Conservation (phyloP, 345 rosid species). For the Excoecaria cochinchinensis region DNA sequence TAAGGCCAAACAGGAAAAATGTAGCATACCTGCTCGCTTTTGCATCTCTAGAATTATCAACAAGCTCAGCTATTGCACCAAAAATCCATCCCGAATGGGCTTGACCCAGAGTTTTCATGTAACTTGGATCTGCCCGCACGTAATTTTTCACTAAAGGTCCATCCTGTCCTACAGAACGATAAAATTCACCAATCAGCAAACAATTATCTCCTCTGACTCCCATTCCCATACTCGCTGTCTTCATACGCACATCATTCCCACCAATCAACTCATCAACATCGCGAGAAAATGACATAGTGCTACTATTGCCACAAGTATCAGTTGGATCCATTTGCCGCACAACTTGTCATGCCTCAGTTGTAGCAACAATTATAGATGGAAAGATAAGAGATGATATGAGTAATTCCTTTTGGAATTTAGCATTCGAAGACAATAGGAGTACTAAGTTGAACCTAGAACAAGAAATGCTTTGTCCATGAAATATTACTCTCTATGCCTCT, state of each 20-base stretch:
- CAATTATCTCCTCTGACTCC: conserved; percentile 10
- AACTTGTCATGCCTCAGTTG: conserved; percentile 5
- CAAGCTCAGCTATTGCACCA: conserved; percentile 43
- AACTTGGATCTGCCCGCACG: conserved; percentile 34
- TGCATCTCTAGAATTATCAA: conserved; percentile 41
- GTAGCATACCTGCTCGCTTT: conserved; percentile 26
- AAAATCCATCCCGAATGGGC: conserved; percentile 41
- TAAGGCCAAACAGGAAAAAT: neutral
- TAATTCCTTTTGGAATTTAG: neutral
- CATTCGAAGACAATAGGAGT: neutral
- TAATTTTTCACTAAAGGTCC: conserved; percentile 25
- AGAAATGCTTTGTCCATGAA: neutral
- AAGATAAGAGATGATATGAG: neutral
- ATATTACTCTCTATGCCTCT: neutral
- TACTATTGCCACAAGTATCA: neutral
- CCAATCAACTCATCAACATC: neutral
- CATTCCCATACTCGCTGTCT: neutral
- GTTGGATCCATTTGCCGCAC: neutral
- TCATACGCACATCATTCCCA: neutral
- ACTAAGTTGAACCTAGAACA: neutral
- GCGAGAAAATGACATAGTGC: neutral
- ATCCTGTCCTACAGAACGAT: conserved; percentile 9
- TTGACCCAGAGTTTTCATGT: conserved; percentile 38
- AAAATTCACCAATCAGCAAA: conserved; percentile 4
- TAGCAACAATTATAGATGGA: conserved; percentile 9